Conservation (phyloP, 2,329 filamentous ascomycete species). For the Diplodia sapinea region DNA sequence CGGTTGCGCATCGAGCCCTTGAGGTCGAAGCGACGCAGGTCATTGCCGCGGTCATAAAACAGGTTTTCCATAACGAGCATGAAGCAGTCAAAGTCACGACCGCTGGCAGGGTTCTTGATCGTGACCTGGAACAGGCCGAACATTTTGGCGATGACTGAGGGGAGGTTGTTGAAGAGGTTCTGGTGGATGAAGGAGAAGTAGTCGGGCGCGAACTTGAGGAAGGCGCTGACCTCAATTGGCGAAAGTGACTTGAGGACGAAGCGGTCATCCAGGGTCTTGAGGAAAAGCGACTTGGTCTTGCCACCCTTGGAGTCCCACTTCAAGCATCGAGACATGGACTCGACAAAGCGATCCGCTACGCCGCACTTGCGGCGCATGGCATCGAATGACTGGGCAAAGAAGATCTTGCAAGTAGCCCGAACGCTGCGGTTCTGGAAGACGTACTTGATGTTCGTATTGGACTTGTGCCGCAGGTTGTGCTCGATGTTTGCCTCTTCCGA, state of each 20-base stretch:
- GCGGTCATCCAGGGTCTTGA: conserved; percentile 94
- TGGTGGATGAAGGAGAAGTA: conserved; percentile 99
- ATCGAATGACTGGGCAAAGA: conserved; percentile 98
- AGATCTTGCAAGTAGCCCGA: conserved; percentile 96
- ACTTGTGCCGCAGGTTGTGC: conserved; percentile 79
- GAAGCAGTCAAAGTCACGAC: conserved; percentile 92
- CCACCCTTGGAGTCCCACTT: conserved; percentile 99
- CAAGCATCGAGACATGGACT: conserved; percentile 90
- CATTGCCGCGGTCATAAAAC: conserved; percentile 92
- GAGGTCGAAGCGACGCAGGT: conserved; percentile 75
- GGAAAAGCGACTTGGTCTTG: conserved; percentile 95
- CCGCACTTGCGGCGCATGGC: conserved; percentile 91
- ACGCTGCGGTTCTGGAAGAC: conserved; percentile 94
- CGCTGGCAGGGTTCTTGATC: conserved; percentile 92
- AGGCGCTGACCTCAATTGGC: conserved; percentile 88
- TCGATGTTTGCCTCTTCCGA: conserved; percentile 75
- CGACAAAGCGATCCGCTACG: conserved; percentile 89
- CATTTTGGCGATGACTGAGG: conserved; percentile 98
- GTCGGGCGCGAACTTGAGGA: conserved; percentile 91
- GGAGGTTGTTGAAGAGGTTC: conserved; percentile 88
- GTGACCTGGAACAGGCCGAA: conserved; percentile 96
- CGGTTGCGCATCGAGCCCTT: conserved; percentile 99
- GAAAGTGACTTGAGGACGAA: conserved; percentile 92
- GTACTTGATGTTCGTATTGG: conserved; percentile 93
- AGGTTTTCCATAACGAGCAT: conserved; percentile 96